Base-by-base conservation (phyloP, 169 alveolate genomes). In the Cardiosporidium cionae region DNA sequence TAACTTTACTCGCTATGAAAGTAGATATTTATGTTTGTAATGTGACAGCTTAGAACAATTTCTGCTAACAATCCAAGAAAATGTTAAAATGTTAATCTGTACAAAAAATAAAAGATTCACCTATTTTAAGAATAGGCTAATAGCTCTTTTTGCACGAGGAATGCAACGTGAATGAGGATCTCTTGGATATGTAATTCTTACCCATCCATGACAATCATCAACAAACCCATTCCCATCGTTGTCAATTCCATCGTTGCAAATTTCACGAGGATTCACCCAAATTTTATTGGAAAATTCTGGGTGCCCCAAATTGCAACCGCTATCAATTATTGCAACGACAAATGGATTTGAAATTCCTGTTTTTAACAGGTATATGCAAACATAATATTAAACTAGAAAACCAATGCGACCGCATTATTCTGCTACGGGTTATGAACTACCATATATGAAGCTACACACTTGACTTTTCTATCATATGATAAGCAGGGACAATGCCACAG, bases 181-280 rank as follows among this genome's bases (percentile, higher is more conserved):
- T n/a, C n/a, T n/a, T n/a, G n/a, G n/a, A n/a, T n/a, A n/a, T n/a
- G n/a, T n/a, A n/a, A n/a, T n/a, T n/a, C n/a, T 28, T 74, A 74
- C 81, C 81, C 81, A 74, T 33, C 90, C 90, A 34, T 84, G 73
- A 16, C 85, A 70, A 70, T 84, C 90, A 31, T 84, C 90, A n/a
- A 82, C 79, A 22, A 70, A 82, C 0, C 90, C 90, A 65, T 84
- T 84, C 25, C 65, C 72, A 62, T 84, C 90, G 71, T 84, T 84
- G 32, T 84, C 90, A 3, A 84, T 79, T 36, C 89, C 89, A 34
- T 81, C 80, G 7, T 75, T 81, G 28, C 81, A 73, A 25, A 78
- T 63, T 74, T 84, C 90, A n/a, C 81, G 72, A 22, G 82, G 84
- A 37, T 84, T 84, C 7, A 62, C 52, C 90, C 90, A 84, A 83